Evolutionary conservation across 2,329 filamentous ascomycete species (phyloP), one percentile per base, ranked within the genome.

Genomic region (Fonsecaea erecta): DNA sequence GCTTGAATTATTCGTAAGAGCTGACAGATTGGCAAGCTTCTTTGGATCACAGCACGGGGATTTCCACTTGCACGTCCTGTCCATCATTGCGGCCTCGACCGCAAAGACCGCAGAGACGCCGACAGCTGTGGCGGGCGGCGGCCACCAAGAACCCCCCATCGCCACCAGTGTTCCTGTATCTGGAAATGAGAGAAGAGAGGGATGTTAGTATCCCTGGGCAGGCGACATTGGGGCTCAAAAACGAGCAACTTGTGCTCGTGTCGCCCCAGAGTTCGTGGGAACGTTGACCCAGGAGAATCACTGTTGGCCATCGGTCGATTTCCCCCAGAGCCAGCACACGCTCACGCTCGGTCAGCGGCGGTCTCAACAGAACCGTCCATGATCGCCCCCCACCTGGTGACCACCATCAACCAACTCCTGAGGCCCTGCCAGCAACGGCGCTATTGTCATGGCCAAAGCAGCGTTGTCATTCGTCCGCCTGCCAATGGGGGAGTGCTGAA

Each of bases 31-130:
- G 16, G 32, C 70, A 9, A 92, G 90, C 76, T 93, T 92, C 80
- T 93, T 93, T 70, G 90, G 88, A 8, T 78, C 84, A 0, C 90
- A 93, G 75, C 81, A 90, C 67, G 91, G 91, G 2, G 80, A 86
- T 2, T 93, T 93, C 70, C 30, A 48, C 26, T 40, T 69, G 57
- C 52, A 54, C 24, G 35, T 69, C 30, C 34, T 53, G n/a, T 65
- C 68, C 21, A 60, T 69, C 32, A 51, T 43, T 16, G 63, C 57
- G 8, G 59, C 46, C 34, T 37, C 46, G 14, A 52, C 32, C 34
- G 61, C 58, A 34, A 34, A 35, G 11, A 43, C 53, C 34, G 40
- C 60, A 62, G 28, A 53, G 12, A 37, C 40, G 43, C 48, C 57
- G 52, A 26, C 57, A 32, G 21, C 28, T 16, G 57, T 54, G 35